phyloP scores from a whole-genome alignment of 208 protist species.

The Leishmania aethiopica region DNA sequence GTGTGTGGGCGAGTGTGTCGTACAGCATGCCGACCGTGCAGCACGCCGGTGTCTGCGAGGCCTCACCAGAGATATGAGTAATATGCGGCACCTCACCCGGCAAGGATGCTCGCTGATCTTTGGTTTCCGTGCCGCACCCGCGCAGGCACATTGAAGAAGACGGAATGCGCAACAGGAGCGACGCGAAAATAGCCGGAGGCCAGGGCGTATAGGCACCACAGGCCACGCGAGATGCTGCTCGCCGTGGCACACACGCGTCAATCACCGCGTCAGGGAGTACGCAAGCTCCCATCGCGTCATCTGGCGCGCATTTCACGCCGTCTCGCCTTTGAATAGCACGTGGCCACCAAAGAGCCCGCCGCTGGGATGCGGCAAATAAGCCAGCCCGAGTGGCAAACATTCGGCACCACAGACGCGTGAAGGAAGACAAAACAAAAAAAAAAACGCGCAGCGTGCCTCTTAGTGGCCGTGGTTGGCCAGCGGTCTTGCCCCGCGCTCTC shows the following conservation, averaged over 20 bases:
- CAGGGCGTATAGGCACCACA: neutral
- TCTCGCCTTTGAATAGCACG: neutral
- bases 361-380: neutral
- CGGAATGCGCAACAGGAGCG: slow-evolving; percentile 8
- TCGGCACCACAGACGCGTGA: neutral
- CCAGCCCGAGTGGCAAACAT: neutral
- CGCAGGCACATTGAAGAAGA: neutral
- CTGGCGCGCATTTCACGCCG: neutral
- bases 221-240: neutral
- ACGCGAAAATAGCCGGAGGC: neutral
- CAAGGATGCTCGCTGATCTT: too few species aligned
- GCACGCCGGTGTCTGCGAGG: neutral
- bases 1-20: neutral
- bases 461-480: neutral
- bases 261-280: slow-evolving; percentile 16
- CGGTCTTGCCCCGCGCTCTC: neutral
- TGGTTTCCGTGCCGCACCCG: neutral
- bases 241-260: slow-evolving; percentile 9
- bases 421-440: too few species aligned
- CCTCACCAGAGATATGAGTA: neutral
- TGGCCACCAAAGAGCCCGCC: neutral
- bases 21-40: neutral
- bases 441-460: neutral
- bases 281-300: neutral
- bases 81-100: neutral